Percentiles rank a stretch among this genome's conserved stretches.
phyloP scores from a whole-genome alignment of 306 rosid genomes.

The Cicer judaicum region DNA sequence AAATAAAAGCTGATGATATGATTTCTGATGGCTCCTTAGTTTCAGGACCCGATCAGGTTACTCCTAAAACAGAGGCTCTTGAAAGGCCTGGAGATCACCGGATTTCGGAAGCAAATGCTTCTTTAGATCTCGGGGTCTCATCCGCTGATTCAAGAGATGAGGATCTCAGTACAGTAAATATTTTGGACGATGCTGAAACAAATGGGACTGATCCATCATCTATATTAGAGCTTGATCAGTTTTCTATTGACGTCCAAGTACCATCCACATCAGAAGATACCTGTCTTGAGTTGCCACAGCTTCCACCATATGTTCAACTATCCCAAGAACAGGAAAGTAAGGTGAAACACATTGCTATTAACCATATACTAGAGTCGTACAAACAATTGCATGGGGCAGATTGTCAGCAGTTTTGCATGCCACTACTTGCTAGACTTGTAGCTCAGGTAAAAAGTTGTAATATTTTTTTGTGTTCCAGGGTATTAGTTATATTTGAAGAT shows the following conservation, averaged over 20 bases:
- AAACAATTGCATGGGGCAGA: conserved; percentile 64
- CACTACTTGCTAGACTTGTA: conserved; percentile 86
- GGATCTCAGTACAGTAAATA: conserved; percentile 53
- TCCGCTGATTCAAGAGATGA: conserved; percentile 57
- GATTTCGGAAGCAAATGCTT: conserved; percentile 45
- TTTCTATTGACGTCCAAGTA: conserved; percentile 60
- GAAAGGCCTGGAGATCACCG: conserved; percentile 60
- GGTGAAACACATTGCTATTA: conserved; percentile 70
- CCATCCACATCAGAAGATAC: conserved; percentile 74
- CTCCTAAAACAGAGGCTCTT: conserved; percentile 53
- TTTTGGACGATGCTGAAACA: conserved; percentile 51
- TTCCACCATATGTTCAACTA: conserved; percentile 78
- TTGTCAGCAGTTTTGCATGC: conserved; percentile 76
- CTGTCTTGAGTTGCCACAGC: conserved; percentile 76
- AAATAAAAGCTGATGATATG: conserved; percentile 59
- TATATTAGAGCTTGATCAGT: conserved; percentile 66
- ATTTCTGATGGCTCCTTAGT: conserved; percentile 54
- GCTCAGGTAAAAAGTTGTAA: conserved; percentile 75
- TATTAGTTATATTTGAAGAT: conserved; percentile 27
- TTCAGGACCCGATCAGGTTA: conserved; percentile 51
- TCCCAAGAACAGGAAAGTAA: conserved; percentile 70
- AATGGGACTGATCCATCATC: conserved; percentile 59
- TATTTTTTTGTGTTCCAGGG: neutral
- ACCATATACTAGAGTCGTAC: conserved; percentile 73
- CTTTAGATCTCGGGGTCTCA: conserved; percentile 58